A percentile compares a stretch with the other conserved stretches of the same genome.
phyloP scores from a whole-genome alignment of 768 basidiomycete species.

The Royoungia palumana region DNA sequence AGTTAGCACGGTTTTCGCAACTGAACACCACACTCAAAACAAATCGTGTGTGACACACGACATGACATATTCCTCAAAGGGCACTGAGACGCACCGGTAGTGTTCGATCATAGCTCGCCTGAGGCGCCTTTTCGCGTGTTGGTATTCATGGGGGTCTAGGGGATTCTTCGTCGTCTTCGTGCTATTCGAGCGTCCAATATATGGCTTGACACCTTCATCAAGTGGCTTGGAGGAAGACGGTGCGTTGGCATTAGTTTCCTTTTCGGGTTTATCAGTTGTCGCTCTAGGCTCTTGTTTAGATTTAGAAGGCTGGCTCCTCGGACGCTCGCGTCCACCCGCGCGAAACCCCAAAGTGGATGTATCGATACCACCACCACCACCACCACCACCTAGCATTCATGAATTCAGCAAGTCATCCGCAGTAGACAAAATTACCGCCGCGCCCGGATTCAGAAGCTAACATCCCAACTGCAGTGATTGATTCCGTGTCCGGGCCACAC shows the following conservation, averaged over 20 bases:
- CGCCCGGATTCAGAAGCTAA: constrained; percentile 18
- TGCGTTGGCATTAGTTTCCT: neutral
- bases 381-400: neutral
- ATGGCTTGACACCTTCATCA: neutral
- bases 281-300: neutral
- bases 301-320: neutral
- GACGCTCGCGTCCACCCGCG: neutral
- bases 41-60: neutral
- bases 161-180: constrained; percentile 6
- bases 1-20: constrained; percentile 6
- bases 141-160: constrained; percentile 48
- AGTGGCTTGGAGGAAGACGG: neutral
- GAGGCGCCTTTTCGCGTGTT: too few species aligned
- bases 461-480: neutral
- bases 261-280: neutral
- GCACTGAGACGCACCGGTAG: neutral
- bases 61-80: neutral
- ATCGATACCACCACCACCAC: neutral
- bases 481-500: neutral
- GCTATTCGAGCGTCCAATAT: constrained; percentile 1
- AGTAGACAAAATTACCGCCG: constrained; percentile 7
- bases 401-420: neutral
- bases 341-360: neutral
- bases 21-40: neutral
- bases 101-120: too few species aligned